Percentiles rank a stretch among this genome's conserved stretches.
Evolutionary conservation across 2,329 filamentous ascomycete species (phyloP).

Genomic region (Fusarium compactum): DNA sequence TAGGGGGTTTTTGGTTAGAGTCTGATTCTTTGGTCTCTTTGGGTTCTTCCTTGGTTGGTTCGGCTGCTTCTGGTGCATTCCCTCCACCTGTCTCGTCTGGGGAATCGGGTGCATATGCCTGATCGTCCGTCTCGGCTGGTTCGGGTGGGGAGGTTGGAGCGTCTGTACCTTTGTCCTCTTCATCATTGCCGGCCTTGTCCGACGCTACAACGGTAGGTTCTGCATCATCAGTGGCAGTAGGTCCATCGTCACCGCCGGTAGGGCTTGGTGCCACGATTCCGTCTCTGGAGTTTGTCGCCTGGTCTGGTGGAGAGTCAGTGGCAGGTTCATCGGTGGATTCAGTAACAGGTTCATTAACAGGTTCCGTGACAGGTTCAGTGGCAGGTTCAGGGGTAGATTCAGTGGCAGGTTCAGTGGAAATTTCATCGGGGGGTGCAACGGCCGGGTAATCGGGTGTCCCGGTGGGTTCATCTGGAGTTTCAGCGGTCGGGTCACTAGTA

Average conservation of each 20-base stretch:
- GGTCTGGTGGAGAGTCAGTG: conserved; percentile 1
- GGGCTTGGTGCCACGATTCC: background rate
- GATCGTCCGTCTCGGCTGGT: too few relatives aligned
- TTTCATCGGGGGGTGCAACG: background rate
- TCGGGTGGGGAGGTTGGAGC: background rate
- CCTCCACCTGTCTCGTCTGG: background rate
- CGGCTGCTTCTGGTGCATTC: fast-evolving
- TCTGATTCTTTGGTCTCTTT: background rate
- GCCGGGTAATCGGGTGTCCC: background rate
- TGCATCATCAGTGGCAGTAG: background rate
- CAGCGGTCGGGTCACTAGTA: background rate
- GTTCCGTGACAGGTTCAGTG: background rate
- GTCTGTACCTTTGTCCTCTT: background rate
- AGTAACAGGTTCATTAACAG: background rate
- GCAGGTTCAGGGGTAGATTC: background rate
- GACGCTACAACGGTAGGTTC: background rate
- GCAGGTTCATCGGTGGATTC: background rate
- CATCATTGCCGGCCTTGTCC: background rate
- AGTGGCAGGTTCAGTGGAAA: background rate
- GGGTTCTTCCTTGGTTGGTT: background rate
- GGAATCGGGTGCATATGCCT: too few relatives aligned
- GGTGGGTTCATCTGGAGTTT: background rate
- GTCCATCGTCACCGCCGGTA: background rate
- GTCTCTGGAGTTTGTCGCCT: background rate
- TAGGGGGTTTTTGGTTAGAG: background rate